These are phyloP conservation scores for Mycena olivaceomarginata DNA, from an alignment of 768 basidiomycete genomes.

Conservation along the genomic window DNA sequence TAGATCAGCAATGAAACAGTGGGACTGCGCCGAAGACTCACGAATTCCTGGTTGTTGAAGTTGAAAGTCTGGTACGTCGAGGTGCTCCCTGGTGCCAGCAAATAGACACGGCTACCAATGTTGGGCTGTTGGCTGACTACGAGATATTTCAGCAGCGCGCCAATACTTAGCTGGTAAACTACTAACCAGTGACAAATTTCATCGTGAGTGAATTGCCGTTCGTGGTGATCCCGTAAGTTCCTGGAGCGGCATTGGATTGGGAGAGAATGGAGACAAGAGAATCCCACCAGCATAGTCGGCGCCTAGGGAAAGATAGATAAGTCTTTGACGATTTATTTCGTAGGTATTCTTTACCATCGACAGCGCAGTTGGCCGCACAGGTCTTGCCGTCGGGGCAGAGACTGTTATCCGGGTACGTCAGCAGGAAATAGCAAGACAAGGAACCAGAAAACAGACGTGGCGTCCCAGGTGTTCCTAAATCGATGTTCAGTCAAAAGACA, in stretches of 20 bases:
- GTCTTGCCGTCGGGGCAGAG: too few relatives aligned
- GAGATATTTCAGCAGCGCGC: not conserved
- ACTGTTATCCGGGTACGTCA: too few relatives aligned
- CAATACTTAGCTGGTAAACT: not conserved
- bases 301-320: too few relatives aligned
- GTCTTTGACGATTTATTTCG: too few relatives aligned
- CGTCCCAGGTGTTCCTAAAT: too few relatives aligned
- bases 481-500: not conserved
- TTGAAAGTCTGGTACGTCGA: constrained; percentile 68
- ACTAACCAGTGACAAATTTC: constrained; percentile 61
- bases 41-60: constrained; percentile 53
- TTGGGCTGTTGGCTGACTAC: constrained; percentile 6
- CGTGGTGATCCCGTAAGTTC: constrained; percentile 71
- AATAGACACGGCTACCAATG: constrained; percentile 57
- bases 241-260: constrained; percentile 52
- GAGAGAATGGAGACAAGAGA: too few relatives aligned
- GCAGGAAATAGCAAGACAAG: too few relatives aligned
- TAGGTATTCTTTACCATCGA: too few relatives aligned
- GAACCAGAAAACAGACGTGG: too few relatives aligned
- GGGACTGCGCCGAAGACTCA: constrained; percentile 44
- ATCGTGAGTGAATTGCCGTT: constrained; percentile 65
- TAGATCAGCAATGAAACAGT: constrained; percentile 1
- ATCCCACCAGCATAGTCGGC: too few relatives aligned
- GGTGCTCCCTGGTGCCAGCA: constrained; percentile 65
- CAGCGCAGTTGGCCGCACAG: too few relatives aligned